These are phyloP conservation scores for Colletotrichum cuscutae DNA, from an alignment of 2,329 filamentous ascomycete genomes.

Conservation along the genomic window DNA sequence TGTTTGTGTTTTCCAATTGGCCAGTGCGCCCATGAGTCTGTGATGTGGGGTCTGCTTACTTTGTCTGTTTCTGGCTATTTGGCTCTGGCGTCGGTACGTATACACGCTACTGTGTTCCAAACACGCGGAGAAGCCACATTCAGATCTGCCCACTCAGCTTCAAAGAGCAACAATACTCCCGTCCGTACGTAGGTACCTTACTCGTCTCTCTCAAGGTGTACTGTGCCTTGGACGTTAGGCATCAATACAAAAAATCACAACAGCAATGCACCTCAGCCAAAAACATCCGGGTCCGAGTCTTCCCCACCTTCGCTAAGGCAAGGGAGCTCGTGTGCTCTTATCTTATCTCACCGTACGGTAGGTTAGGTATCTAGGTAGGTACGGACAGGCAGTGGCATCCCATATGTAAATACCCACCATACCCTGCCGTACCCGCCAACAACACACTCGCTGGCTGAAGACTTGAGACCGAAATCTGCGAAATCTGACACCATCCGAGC, in stretches of 20 bases:
- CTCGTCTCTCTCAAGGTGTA: background rate
- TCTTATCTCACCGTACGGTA: conserved; percentile 3
- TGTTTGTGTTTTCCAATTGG: conserved; percentile 23
- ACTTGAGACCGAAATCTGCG: background rate
- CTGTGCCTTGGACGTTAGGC: conserved; percentile 7
- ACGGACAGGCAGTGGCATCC: background rate
- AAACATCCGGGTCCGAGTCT: background rate
- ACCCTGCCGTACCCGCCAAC: background rate
- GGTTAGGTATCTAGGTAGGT: background rate
- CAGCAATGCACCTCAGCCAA: background rate
- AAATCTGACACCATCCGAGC: conserved; percentile 27
- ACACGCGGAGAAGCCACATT: conserved; percentile 12
- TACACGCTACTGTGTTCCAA: conserved; percentile 15
- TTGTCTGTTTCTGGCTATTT: conserved; percentile 34
- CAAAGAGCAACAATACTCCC: conserved; percentile 15
- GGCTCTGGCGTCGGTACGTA: conserved; percentile 33
- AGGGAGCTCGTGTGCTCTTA: background rate
- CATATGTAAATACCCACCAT: background rate
- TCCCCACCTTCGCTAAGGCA: background rate
- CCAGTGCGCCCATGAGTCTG: background rate
- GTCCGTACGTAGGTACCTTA: too few species aligned
- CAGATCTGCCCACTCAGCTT: background rate
- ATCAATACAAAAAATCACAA: conserved; percentile 2
- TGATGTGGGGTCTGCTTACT: conserved; percentile 33
- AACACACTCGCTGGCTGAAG: background rate